Base-by-base conservation (phyloP, 1,284 basidiomycete species). In the Cutaneotrichosporon cyanovorans region DNA sequence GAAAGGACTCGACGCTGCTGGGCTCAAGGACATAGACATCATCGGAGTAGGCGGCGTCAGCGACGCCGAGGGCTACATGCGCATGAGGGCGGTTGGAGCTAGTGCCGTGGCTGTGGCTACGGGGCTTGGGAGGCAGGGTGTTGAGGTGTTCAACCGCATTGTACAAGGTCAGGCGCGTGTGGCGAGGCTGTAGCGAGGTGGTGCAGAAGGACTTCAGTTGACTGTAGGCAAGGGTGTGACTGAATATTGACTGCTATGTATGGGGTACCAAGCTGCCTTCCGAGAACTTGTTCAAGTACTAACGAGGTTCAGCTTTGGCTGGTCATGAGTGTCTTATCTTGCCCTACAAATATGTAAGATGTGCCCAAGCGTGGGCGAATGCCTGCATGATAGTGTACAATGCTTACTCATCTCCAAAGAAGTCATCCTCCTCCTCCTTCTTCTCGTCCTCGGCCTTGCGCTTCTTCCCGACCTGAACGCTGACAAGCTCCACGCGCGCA, bases 41-140 rank as follows among this genome's bases (percentile, higher is more conserved):
- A 46, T 54, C 11, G 52, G 52, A 21, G 52, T 54, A 4, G 52
- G 52, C 2, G 52, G 52, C 19, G 52, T 54, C 5, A 21, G 39
- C 2, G 52, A 54, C 21, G 40, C 42, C 2, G 36, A 36, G 10
- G 48, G 48, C 1, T 54, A 33, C 30, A 25, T 12, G 22, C 23
- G 52, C n/a, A 54, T 54, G 52, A 16, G 40, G 21, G 40, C 42
- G 14, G 48, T 40, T 1, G 52, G 52, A 1, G 52, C 52, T 4
- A 32, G 15, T 20, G 39, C 30, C 6, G 48, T 54, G 5, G 52
- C 33, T 0, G 43, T 50, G 11, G 52, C 52, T 16, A 54, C 48
- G 0, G 52, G 45, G 3, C 40, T 54, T 0, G 52, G 52, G 0
- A 34, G 36, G 32, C 42, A 47, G 15, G 51, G 51, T 0, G 23